A percentile compares a stretch with the other conserved stretches of the same genome.
Evolutionary conservation across 2,329 filamentous ascomycete genomes (phyloP).

Genomic region (Rhynchosporium graminicola): DNA sequence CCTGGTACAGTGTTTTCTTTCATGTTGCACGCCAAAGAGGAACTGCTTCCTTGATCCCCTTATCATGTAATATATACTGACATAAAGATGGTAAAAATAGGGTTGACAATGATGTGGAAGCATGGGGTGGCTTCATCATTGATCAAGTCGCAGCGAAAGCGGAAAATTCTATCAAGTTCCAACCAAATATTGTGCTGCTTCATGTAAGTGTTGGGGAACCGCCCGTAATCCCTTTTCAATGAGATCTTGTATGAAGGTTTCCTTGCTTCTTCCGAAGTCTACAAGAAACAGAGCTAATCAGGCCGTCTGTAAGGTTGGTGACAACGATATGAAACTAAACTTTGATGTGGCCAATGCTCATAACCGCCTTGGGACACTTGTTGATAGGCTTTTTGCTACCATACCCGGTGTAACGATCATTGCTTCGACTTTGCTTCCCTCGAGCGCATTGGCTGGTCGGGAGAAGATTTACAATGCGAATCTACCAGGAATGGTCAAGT

Average conservation of each 20-base stretch:
- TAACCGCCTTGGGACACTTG: slow-evolving; percentile 4
- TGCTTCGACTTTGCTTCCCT: slow-evolving; percentile 14
- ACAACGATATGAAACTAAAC: slow-evolving; percentile 11
- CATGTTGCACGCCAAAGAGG: neutral
- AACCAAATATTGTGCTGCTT: slow-evolving; percentile 17
- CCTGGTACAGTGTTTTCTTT: neutral
- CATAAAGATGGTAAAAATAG: neutral
- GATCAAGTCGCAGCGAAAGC: slow-evolving; percentile 8
- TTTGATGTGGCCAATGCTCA: slow-evolving; percentile 9
- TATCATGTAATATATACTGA: neutral
- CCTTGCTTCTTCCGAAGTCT: neutral
- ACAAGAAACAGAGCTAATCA: neutral
- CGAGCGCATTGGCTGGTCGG: neutral
- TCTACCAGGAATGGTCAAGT: slow-evolving; percentile 12
- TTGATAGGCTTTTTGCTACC: slow-evolving; percentile 8
- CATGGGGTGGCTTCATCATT: slow-evolving; percentile 6
- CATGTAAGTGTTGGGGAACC: slow-evolving; percentile 1
- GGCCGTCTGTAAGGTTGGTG: neutral
- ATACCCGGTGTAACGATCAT: slow-evolving; percentile 14
- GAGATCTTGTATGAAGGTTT: too few relatives aligned
- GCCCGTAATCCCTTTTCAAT: neutral
- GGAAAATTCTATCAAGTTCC: neutral
- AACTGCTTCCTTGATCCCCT: neutral
- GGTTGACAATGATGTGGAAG: slow-evolving; percentile 12
- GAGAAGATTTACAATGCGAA: slow-evolving; percentile 13